These are phyloP conservation scores for Agrocybe pediades DNA, from an alignment of 768 basidiomycete genomes.

Conservation along the genomic window DNA sequence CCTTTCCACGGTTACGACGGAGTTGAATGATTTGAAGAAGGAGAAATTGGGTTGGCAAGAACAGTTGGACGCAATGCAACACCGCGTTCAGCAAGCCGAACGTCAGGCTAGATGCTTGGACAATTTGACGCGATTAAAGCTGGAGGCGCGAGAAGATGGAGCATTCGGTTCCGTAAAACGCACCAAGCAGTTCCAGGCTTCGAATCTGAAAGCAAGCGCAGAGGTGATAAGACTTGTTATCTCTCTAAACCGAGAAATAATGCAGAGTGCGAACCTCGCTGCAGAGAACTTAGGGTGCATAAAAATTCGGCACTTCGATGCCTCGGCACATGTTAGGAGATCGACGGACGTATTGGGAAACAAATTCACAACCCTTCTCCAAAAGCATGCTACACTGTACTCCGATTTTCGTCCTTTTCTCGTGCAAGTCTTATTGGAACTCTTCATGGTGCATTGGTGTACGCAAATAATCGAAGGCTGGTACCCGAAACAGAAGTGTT, in stretches of 20 bases:
- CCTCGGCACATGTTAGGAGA: not conserved
- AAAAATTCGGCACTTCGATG: not conserved
- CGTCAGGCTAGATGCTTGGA: conserved; percentile 13
- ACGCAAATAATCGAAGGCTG: conserved; percentile 22
- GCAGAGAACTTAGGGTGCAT: conserved; percentile 19
- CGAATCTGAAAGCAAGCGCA: conserved; percentile 13
- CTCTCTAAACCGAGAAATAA: conserved; percentile 23
- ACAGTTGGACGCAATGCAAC: conserved; percentile 17
- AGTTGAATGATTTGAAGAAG: conserved; percentile 3
- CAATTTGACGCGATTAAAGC: conserved; percentile 11
- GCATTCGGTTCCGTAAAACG: conserved; percentile 5
- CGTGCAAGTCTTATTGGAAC: conserved; percentile 21
- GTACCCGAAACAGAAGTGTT: conserved; percentile 23
- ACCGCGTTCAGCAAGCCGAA: conserved; percentile 10
- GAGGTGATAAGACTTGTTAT: conserved; percentile 20
- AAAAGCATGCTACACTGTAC: conserved; percentile 6
- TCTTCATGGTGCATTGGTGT: conserved; percentile 27
- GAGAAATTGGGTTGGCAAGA: conserved; percentile 19
- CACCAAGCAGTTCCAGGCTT: not conserved
- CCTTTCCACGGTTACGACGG: not conserved
- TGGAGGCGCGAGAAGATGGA: conserved; percentile 14
- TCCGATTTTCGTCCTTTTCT: conserved; percentile 13
- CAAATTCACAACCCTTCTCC: conserved; percentile 16
- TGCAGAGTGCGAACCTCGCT: conserved; percentile 19
- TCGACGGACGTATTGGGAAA: conserved; percentile 17